Evolutionary conservation across 768 basidiomycete species (phyloP).

Genomic region (Lanmaoa rubissima): DNA sequence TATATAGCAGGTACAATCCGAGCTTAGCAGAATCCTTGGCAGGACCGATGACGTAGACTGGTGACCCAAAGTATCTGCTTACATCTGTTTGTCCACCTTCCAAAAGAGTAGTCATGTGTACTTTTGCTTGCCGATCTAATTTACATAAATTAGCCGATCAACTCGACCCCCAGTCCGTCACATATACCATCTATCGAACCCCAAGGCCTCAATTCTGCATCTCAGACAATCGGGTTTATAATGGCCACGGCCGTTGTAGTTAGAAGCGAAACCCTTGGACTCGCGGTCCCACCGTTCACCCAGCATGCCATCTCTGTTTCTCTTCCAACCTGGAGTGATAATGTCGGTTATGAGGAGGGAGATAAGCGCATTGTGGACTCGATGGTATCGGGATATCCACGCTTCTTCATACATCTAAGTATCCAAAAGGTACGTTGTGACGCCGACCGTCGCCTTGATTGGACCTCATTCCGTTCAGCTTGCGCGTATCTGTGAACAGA

Average conservation of each 20-base stretch:
- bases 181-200: neutral
- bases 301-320: slow-evolving; percentile 95
- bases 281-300: slow-evolving; percentile 61
- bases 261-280: slow-evolving; percentile 38
- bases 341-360: slow-evolving; percentile 89
- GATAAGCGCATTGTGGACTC: slow-evolving; percentile 71
- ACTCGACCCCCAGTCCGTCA: neutral
- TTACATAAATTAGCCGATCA: neutral
- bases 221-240: neutral
- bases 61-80: no score
- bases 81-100: no score
- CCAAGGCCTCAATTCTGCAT: neutral
- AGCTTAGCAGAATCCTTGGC: no score
- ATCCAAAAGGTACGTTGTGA: slow-evolving; percentile 69
- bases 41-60: no score
- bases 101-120: neutral
- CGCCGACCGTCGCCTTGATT: neutral
- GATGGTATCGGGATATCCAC: slow-evolving; percentile 90
- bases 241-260: slow-evolving; percentile 8
- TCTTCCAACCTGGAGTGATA: slow-evolving; percentile 89
- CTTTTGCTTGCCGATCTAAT: no score
- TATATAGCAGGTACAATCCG: no score
- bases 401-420: slow-evolving; percentile 88
- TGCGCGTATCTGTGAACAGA: slow-evolving; percentile 69
- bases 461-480: slow-evolving; percentile 49